Conservation (phyloP, 148 eudicot species). For the Rhododendron vialii region DNA sequence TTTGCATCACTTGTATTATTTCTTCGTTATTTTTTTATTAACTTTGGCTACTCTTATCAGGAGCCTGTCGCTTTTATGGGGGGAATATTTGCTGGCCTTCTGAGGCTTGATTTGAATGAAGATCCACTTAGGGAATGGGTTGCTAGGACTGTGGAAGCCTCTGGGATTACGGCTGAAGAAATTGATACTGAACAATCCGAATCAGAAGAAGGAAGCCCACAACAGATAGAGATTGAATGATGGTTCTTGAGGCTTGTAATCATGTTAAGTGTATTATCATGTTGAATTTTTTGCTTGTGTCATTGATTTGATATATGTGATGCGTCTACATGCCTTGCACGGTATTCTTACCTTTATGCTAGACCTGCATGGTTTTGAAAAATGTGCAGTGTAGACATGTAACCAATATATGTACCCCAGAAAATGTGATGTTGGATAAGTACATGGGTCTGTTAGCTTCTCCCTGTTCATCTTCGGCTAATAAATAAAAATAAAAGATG, state of each 20-base stretch:
- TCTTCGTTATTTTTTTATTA: not conserved
- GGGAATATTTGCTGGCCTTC: conserved; percentile 83
- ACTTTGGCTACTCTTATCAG: conserved; percentile 24
- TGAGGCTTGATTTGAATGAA: conserved; percentile 91
- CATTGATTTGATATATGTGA: not conserved
- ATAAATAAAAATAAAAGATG: too few species aligned
- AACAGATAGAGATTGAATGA: conserved; percentile 80
- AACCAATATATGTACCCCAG: not conserved
- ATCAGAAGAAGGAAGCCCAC: conserved; percentile 48
- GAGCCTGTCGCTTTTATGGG: conserved; percentile 95
- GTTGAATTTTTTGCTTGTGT: not conserved
- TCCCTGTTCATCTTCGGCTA: too few species aligned
- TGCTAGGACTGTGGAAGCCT: conserved; percentile 69
- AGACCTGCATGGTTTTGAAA: not conserved
- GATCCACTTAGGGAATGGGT: conserved; percentile 93
- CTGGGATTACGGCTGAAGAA: conserved; percentile 66
- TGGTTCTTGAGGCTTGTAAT: not conserved
- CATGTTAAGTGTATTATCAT: not conserved
- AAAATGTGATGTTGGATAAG: not conserved
- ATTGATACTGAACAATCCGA: conserved; percentile 20
- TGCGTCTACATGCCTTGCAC: not conserved
- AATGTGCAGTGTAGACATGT: not conserved
- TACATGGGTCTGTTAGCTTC: too few species aligned
- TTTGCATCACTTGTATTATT: not conserved
- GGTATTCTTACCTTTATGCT: not conserved